Conservation (phyloP, 2,329 filamentous ascomycete genomes). For the Colletotrichum siamense region DNA sequence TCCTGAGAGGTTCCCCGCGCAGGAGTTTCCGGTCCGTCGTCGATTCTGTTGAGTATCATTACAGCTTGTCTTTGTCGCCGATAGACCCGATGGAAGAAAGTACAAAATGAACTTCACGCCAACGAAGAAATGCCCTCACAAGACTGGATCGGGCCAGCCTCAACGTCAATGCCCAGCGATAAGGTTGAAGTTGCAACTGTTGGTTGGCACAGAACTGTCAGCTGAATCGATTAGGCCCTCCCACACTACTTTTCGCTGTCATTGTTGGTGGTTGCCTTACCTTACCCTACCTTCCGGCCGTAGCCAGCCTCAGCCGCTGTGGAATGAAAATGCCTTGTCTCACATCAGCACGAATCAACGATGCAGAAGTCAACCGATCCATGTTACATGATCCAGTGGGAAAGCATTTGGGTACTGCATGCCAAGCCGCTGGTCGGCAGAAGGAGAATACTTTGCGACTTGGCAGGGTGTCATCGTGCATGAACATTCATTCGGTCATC, state of each 20-base stretch:
- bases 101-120: no score
- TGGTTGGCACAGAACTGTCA: not conserved
- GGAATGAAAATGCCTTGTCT: not conserved
- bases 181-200: not conserved
- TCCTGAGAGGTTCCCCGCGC: not conserved
- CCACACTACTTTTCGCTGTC: fast-evolving
- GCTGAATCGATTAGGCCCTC: not conserved
- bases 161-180: not conserved
- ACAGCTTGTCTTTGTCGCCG: not conserved
- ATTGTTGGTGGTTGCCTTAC: not conserved
- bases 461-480: not conserved
- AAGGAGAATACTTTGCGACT: not conserved
- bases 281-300: not conserved
- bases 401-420: not conserved
- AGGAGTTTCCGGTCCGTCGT: fast-evolving
- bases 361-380: not conserved
- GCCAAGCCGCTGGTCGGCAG: not conserved
- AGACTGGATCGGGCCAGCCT: fast-evolving
- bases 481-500: no score
- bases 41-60: fast-evolving
- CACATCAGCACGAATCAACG: not conserved
- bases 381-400: fast-evolving
- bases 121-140: no score
- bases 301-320: not conserved
- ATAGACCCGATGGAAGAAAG: no score